Percentiles rank a stretch among this genome's conserved stretches.
Evolutionary conservation across 2,329 filamentous ascomycete species (phyloP).

Genomic region (Fusarium acutatum): DNA sequence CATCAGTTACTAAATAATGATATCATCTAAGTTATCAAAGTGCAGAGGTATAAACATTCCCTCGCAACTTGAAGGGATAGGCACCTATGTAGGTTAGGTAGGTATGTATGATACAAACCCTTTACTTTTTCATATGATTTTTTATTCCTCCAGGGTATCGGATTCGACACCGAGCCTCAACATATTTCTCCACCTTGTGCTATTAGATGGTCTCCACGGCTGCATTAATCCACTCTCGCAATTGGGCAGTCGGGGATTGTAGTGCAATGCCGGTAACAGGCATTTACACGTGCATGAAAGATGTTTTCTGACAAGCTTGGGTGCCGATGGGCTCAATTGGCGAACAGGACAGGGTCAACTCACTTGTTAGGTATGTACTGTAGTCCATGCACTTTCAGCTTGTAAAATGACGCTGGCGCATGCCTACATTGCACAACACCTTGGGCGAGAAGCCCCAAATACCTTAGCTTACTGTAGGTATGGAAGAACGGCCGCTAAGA

Average conservation of each 20-base stretch:
- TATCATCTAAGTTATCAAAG: not conserved
- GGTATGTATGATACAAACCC: not conserved
- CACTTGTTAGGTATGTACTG: not conserved
- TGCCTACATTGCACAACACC: not conserved
- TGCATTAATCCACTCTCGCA: not conserved
- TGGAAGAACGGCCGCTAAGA: constrained; percentile 24
- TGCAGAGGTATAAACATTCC: not conserved
- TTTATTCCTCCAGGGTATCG: not conserved
- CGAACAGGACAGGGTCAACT: not conserved
- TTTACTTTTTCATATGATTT: not conserved
- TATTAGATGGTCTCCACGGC: not conserved
- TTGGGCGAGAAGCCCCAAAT: not conserved
- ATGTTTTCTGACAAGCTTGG: not conserved
- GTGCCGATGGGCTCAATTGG: not conserved
- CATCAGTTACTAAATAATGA: not conserved
- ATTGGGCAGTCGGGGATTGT: not conserved
- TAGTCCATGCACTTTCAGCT: not conserved
- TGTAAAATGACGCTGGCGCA: not conserved
- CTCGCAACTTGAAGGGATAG: not conserved
- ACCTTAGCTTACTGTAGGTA: not conserved
- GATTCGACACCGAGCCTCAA: constrained; percentile 17
- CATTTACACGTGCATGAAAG: constrained; percentile 4
- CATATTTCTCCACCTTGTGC: constrained; percentile 4
- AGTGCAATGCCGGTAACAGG: not conserved
- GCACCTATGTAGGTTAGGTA: no score